Base-by-base conservation (phyloP, 495 filamentous ascomycete species). In the Aspergillus wentii region DNA sequence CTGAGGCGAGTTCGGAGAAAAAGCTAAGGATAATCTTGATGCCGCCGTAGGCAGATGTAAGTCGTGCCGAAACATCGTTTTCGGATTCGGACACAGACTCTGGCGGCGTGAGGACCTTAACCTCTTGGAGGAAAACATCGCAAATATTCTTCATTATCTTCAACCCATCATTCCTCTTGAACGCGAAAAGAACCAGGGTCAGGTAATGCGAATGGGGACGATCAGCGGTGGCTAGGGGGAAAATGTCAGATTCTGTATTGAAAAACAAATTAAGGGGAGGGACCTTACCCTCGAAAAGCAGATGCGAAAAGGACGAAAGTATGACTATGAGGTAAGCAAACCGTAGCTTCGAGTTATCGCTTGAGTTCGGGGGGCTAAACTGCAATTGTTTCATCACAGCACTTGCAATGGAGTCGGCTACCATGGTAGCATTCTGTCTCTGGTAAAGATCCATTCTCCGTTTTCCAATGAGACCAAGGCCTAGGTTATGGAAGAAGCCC, bases 11-110 rank as follows among this genome's bases (percentile, higher is more conserved):
- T 47, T 86, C 72, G 9, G 69, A 66, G 59, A 91, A 97, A 29
- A 96, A 76, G 18, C 79, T 76, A 16, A 98, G 72, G 31, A 98
- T 92, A 35, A 88, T 86, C 53, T 83, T 86, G 41, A 94, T 80
- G 31, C 85, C 86, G 17, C 75, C 76, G 48, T 75, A 76, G 18
- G 76, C 74, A 31, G 76, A 74, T 10, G 73, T 64, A 30, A 77
- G 56, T 35, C 69, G 64, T 17, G 64, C 64, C 28, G 68, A 63
- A 15, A 72, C 58, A 27, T 76, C 69, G 13, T 65, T 64, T 11
- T 68, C 59, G 34, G 69, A 57, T 10, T 65, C 65, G 18, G 61
- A 35, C 17, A 51, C 55, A 15, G 50, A 48, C 11, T 58, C 49
- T 0, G 56, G 30, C n/a, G 62, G 58, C n/a, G 63, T 56, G 20